Percentiles rank a stretch among this genome's conserved stretches.
These are phyloP conservation scores for Arthrinium puccinioides DNA, from an alignment of 2,329 filamentous ascomycete species.

Conservation along the genomic window DNA sequence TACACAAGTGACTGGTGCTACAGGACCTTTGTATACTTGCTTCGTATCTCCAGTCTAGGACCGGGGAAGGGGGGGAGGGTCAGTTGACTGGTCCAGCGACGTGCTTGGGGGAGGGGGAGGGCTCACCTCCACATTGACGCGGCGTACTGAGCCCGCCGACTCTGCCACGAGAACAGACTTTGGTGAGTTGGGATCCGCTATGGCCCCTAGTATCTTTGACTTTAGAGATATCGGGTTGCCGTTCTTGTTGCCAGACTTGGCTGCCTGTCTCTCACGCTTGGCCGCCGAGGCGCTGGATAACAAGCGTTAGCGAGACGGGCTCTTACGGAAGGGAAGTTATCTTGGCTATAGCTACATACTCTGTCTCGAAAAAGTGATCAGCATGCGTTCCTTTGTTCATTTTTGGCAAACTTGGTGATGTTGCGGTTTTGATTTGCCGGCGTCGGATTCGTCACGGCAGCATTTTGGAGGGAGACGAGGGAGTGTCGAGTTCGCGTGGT, in stretches of 20 bases:
- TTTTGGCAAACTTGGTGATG: too few species aligned
- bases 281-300: slow-evolving; percentile 40
- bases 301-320: slow-evolving; percentile 16
- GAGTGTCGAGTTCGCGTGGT: too few species aligned
- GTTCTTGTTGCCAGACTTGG: slow-evolving; percentile 67
- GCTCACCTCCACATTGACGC: slow-evolving; percentile 65
- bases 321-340: background rate
- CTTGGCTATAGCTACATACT: too few species aligned
- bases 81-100: background rate
- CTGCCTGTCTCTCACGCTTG: slow-evolving; percentile 52
- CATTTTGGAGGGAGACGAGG: too few species aligned
- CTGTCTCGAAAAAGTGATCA: slow-evolving; percentile 87
- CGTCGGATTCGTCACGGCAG: too few species aligned
- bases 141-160: slow-evolving; percentile 73
- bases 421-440: too few species aligned
- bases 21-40: slow-evolving; percentile 62
- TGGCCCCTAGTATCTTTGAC: slow-evolving; percentile 77
- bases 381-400: slow-evolving; percentile 61
- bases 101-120: background rate
- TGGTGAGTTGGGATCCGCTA: slow-evolving; percentile 56
- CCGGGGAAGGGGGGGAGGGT: background rate
- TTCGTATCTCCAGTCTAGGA: slow-evolving; percentile 32
- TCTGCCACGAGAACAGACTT: slow-evolving; percentile 71
- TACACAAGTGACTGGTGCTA: slow-evolving; percentile 72
- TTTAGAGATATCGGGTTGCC: slow-evolving; percentile 74